Base-by-base conservation (phyloP, 805 yeast species). In the Clavispora phyllophila region DNA sequence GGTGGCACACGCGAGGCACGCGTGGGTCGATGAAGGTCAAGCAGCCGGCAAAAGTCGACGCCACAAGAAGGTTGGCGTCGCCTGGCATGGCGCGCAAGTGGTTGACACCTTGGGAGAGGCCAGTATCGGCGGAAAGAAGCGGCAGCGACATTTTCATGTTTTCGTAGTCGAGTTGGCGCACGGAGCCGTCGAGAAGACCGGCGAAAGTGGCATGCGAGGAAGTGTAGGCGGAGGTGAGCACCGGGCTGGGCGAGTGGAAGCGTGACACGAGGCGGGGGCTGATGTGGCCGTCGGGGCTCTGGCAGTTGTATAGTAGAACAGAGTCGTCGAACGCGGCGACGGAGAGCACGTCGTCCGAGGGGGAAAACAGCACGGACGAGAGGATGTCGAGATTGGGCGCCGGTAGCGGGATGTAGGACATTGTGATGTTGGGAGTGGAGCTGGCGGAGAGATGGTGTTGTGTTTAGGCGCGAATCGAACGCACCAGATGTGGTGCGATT, bases 161-260 rank as follows among this genome's bases (percentile, higher is more conserved):
- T 41, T 76, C 82, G 36, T 72, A 56, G 61, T 83, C 85, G 4
- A 78, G 56, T 37, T 66, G 68, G 17, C 72, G 58, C 1, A 82
- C 62, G n/a, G 70, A 60, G 2, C 88, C 86, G 47, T 79, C 79
- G 2, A 78, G 62, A 22, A 71, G 68, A 0, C 84, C 82, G 3
- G 70, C 66, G 44, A 64, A 75, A 1, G 76, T 69, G 7, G 56
- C 45, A 29, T 47, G 60, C 49, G 54, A 46, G 37, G 60, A 33
- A 40, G 54, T 54, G 44, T 51, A 46, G 3, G 66, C 61, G 19
- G 69, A 57, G 19, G 59, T 49, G n/a, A 67, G 53, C 10, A 60
- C 57, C 4, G 67, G 60, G 20, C 43, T 18, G 4, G 51, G 46
- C 28, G 48, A 23, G 18, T 15, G 5, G 29, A 48, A 36, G 13